Conservation (phyloP, 2,329 filamentous ascomycete species). For the Sclerotinia spermophila region DNA sequence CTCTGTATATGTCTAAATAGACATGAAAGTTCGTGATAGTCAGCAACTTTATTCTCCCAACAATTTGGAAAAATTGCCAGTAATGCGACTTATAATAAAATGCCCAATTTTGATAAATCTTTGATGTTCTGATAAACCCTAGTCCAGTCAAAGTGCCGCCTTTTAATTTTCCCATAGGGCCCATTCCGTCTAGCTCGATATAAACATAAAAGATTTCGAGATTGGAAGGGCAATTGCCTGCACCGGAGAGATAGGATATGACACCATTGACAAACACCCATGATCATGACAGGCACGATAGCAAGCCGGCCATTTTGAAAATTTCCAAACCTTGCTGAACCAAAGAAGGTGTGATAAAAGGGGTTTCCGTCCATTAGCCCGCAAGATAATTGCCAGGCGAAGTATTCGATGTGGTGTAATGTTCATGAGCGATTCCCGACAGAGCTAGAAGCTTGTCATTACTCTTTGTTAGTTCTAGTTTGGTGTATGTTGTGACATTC, state of each 20-base stretch:
- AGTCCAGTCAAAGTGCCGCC: neutral
- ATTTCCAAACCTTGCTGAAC: neutral
- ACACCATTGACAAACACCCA: neutral
- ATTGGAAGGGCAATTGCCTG: neutral
- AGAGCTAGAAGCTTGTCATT: neutral
- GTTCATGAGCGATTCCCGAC: neutral
- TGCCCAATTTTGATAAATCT: too few species aligned
- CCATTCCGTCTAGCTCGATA: neutral
- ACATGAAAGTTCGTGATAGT: neutral
- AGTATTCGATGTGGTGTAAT: neutral
- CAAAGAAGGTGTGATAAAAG: neutral
- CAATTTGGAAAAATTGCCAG: neutral
- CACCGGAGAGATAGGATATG: neutral
- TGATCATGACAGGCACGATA: neutral
- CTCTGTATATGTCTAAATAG: neutral
- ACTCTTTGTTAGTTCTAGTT: neutral
- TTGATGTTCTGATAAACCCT: neutral
- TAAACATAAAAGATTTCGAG: neutral
- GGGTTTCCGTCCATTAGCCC: neutral
- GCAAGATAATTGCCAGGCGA: neutral
- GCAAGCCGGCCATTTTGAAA: neutral
- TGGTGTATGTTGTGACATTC: neutral
- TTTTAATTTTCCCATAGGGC: neutral
- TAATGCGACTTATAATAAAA: neutral
- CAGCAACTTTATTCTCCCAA: neutral